phyloP scores from a whole-genome alignment of 768 basidiomycete species.

The Coprinellus micaceus region DNA sequence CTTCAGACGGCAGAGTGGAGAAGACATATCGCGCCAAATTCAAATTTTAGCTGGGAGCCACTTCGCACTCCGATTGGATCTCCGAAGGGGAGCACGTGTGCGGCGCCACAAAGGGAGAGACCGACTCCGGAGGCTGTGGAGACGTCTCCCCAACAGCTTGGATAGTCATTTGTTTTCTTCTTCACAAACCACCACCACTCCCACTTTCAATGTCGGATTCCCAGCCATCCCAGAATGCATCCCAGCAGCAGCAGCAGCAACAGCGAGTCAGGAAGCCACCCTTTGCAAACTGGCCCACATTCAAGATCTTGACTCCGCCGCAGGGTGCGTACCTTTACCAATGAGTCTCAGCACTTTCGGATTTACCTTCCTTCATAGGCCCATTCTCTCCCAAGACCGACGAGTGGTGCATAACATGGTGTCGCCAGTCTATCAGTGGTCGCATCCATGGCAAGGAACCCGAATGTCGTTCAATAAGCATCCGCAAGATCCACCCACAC shows the following conservation, averaged over 20 bases:
- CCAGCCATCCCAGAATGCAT: constrained; percentile 20
- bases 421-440: constrained; percentile 53
- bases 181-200: constrained; percentile 4
- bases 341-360: not conserved
- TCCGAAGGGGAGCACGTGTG: constrained; percentile 4
- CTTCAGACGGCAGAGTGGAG: constrained; percentile 55
- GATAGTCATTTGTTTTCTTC: constrained; percentile 1
- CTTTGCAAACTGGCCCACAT: constrained; percentile 46
- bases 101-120: not conserved
- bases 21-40: constrained; percentile 11
- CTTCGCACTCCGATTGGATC: constrained; percentile 24
- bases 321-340: constrained; percentile 34
- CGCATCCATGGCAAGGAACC: constrained; percentile 50
- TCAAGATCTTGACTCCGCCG: constrained; percentile 52
- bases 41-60: constrained; percentile 9
- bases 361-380: constrained; percentile 30
- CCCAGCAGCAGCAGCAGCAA: constrained; percentile 28
- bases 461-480: constrained; percentile 54
- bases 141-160: too few relatives aligned
- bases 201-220: constrained; percentile 10
- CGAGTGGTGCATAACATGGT: constrained; percentile 64
- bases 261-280: constrained; percentile 34
- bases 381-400: constrained; percentile 56
- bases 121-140: constrained; percentile 12
- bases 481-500: constrained; percentile 64